Base-by-base conservation (phyloP, 2,329 filamentous ascomycete genomes). In the Raffaelea deltoideospora region DNA sequence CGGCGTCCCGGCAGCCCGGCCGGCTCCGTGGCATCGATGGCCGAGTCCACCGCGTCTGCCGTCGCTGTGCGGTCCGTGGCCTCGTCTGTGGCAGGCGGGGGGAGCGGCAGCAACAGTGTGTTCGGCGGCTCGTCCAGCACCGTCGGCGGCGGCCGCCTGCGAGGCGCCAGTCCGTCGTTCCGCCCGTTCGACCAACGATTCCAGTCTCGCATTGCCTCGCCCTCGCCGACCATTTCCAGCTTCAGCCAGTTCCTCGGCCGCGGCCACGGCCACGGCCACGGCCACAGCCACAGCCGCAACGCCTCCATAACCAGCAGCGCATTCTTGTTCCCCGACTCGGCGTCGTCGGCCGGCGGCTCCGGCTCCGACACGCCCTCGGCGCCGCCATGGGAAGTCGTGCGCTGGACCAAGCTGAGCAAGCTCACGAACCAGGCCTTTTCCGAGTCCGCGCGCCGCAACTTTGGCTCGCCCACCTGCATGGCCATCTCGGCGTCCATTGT, bases 161-260 rank as follows among this genome's bases (percentile, higher is more conserved):
- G 60, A 45, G 85, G 79, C 47, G 78, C 84, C 13, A 83, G 80
- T 14, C 82, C 82, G 17, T 86, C 84, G 14, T 80, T 95, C 49
- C 76, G 88, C 50, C 88, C 90, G 5, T 98, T 98, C 55, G 90
- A 98, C 53, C 76, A 85, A 44, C 77, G 90, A 38, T 98, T 98
- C 58, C 86, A 92, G 53, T 88, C 88, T 14, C 78, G 87, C 33
- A 73, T 95, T 44, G 65, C 68, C 41, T 76, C 78, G 10, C 73
- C 43, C 79, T 31, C n/a, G 15, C 26, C 20, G 26, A n/a, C 22
- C 33, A 33, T 34, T 29, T 72, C 87, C 39, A 68, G 80, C 7
- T 67, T 70, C 2, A 94, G 87, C 1, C 86, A 86, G 1, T 82
- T 78, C 11, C 81, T 92, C 22, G 21, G 32, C 6, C 30, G 35